phyloP scores from a whole-genome alignment of 2,329 filamentous ascomycete genomes.

The Blumeria graminis region DNA sequence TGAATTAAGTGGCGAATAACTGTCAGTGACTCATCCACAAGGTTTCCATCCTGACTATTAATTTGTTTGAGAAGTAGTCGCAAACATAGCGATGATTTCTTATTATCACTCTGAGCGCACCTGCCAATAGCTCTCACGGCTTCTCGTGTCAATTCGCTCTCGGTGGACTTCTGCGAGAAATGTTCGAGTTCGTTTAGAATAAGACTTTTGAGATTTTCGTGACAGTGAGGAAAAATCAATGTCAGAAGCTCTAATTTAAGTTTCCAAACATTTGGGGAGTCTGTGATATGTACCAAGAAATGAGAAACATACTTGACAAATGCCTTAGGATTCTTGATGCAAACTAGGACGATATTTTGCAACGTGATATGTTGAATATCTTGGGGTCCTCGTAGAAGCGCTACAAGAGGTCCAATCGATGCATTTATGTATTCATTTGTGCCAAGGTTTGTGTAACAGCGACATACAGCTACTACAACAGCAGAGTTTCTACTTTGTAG shows the following conservation, averaged over 20 bases:
- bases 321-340: constrained; percentile 45
- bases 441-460: constrained; percentile 67
- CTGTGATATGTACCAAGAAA: constrained; percentile 64
- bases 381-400: constrained; percentile 58
- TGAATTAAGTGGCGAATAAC: constrained; percentile 93
- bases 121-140: constrained; percentile 81
- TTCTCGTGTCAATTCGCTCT: constrained; percentile 61
- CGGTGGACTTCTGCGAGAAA: constrained; percentile 47
- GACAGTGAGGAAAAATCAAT: constrained; percentile 67
- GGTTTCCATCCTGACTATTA: constrained; percentile 60
- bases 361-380: constrained; percentile 79
- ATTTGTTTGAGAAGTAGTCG: constrained; percentile 68
- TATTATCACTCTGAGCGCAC: constrained; percentile 57
- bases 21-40: constrained; percentile 81
- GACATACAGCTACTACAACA: constrained; percentile 67
- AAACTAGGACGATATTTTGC: constrained; percentile 89
- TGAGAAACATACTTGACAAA: constrained; percentile 78
- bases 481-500: constrained; percentile 83
- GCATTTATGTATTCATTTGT: constrained; percentile 50
- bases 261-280: constrained; percentile 62
- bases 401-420: constrained; percentile 64
- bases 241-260: constrained; percentile 82
- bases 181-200: constrained; percentile 86
- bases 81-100: constrained; percentile 55
- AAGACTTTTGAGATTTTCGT: constrained; percentile 52